Conservation (phyloP, 2,329 filamentous ascomycete genomes). For the Fusarium nurragi region DNA sequence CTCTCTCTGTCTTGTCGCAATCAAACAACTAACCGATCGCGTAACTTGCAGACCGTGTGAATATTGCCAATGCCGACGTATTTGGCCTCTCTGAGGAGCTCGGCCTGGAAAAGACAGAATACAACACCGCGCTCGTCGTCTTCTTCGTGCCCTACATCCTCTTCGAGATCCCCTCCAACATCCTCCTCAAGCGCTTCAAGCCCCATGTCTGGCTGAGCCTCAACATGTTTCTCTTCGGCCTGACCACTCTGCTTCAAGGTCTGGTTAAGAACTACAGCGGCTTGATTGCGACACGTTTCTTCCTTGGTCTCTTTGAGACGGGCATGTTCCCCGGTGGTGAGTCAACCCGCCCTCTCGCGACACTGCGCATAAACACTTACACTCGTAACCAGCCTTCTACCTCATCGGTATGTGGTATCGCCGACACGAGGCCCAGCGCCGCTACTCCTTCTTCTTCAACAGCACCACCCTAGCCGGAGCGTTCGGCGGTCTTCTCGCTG, state of each 20-base stretch:
- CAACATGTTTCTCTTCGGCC: constrained; percentile 87
- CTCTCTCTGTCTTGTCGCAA: not conserved
- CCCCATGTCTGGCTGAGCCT: constrained; percentile 77
- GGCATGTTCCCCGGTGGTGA: constrained; percentile 70
- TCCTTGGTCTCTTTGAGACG: constrained; percentile 80
- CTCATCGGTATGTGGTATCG: constrained; percentile 91
- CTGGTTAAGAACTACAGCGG: constrained; percentile 81
- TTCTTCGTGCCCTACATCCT: constrained; percentile 84
- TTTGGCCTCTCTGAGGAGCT: constrained; percentile 73
- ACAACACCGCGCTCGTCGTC: constrained; percentile 80
- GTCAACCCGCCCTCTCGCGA: constrained; percentile 1
- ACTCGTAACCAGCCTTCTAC: constrained; percentile 62
- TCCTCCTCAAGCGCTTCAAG: constrained; percentile 70
- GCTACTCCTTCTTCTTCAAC: constrained; percentile 94
- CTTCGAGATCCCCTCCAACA: constrained; percentile 73
- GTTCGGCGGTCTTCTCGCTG: constrained; percentile 86
- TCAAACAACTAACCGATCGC: not conserved
- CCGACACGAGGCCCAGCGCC: constrained; percentile 85
- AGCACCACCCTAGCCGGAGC: constrained; percentile 82
- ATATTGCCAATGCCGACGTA: constrained; percentile 80
- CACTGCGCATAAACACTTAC: constrained; percentile 52
- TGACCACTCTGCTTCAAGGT: constrained; percentile 79
- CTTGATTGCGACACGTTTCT: constrained; percentile 82
- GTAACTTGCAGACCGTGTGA: constrained; percentile 67
- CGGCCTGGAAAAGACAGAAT: constrained; percentile 65